Conservation (phyloP, 2,329 filamentous ascomycete genomes). For the Epichloe uncinata region DNA sequence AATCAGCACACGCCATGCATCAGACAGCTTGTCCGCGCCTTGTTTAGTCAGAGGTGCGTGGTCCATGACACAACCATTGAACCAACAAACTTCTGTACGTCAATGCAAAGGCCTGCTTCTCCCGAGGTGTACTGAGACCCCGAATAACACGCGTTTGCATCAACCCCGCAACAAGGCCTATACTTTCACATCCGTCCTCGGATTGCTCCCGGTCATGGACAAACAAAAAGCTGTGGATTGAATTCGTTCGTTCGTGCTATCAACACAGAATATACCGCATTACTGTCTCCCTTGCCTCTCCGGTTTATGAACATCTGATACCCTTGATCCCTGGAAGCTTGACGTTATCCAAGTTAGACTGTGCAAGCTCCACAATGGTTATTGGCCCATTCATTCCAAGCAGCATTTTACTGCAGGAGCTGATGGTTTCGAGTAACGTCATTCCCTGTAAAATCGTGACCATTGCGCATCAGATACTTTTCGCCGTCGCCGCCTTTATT, state of each 20-base stretch:
- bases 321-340: background rate
- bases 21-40: no score
- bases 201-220: background rate
- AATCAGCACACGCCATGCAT: no score
- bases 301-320: background rate
- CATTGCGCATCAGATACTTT: background rate
- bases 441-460: background rate
- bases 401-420: background rate
- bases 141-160: no score
- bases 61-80: no score
- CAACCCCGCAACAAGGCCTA: no score
- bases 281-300: background rate
- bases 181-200: background rate
- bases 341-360: background rate
- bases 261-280: no score
- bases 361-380: background rate
- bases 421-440: background rate
- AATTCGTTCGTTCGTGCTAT: no score
- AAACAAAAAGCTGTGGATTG: no score
- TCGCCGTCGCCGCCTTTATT: conserved; percentile 36
- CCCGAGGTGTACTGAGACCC: no score
- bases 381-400: background rate
- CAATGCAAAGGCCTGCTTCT: no score
- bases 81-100: no score
- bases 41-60: no score